phyloP scores from a whole-genome alignment of 768 basidiomycete genomes.

The Termitomyces sp. region DNA sequence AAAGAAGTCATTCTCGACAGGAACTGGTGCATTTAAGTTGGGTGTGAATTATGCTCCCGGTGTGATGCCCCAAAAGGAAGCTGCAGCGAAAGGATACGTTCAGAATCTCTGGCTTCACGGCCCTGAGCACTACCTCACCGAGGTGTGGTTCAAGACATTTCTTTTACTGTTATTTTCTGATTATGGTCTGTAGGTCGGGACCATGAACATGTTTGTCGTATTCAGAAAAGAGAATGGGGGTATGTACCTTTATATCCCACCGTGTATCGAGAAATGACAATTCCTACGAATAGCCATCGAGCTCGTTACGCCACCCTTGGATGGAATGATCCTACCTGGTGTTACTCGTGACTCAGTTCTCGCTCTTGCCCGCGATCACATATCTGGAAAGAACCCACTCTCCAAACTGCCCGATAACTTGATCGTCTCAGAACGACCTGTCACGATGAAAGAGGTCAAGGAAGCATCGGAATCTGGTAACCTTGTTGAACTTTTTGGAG shows the following conservation, averaged over 20 bases:
- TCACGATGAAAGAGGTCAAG: conserved; percentile 77
- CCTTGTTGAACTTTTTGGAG: conserved; percentile 80
- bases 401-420: conserved; percentile 53
- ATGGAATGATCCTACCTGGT: conserved; percentile 90
- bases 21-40: conserved; percentile 85
- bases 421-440: conserved; percentile 61
- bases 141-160: conserved; percentile 25
- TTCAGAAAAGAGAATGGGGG: conserved; percentile 70
- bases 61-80: conserved; percentile 79
- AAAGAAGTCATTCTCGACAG: conserved; percentile 26
- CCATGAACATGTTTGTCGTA: conserved; percentile 90
- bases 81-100: conserved; percentile 71
- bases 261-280: conserved; percentile 19
- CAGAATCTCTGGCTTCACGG: conserved; percentile 93
- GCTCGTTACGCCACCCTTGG: conserved; percentile 84
- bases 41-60: conserved; percentile 89
- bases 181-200: conserved; percentile 62
- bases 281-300: conserved; percentile 51
- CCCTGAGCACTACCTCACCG: conserved; percentile 54
- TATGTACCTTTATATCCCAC: conserved; percentile 19
- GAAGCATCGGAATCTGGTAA: conserved; percentile 52
- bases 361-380: conserved; percentile 63
- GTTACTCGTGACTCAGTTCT: conserved; percentile 88
- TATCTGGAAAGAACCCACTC: conserved; percentile 40
- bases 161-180: conserved; percentile 14